Base-by-base conservation (phyloP, 1,284 basidiomycete species). In the Tetrapyrgos nigripes region DNA sequence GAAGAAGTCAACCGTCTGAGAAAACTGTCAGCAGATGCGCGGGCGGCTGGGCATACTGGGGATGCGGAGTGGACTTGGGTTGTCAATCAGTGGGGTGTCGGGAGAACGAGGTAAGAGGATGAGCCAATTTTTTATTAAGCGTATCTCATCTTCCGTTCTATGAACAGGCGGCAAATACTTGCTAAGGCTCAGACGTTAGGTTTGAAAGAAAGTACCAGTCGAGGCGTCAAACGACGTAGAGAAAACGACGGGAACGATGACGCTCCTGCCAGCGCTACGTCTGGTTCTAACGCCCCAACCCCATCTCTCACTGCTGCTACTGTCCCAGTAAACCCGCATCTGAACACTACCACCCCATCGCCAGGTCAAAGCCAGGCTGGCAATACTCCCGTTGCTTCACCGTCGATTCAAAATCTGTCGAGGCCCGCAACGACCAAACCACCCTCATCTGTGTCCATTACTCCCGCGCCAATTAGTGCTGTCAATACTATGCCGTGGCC, bases 51-150 rank as follows among this genome's bases (percentile, higher is more conserved):
- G 5, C 57, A 73, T 54, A 66, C 66, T 8, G 85, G 86, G 9
- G 86, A 91, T 64, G 85, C 87, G 47, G 86, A 89, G 53, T 92
- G 90, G 91, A 89, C 92, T 69, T 84, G 85, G 76, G 82, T 92
- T 14, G 84, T 88, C 45, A 78, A 78, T 48, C 81, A 88, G 64
- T 92, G 88, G 85, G 91, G 90, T 3, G 82, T 82, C 60, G 83
- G 82, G 46, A 79, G 91, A 53, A 86, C 91, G 55, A 85, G 87
- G 90, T 89, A 61, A 40, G 75, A 70, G 47, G 58, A 50, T 40
- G 47, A 53, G 29, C 33, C 50, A 9, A 21, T 50, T 40, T 29
- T n/a, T 14, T 23, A 21, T 6, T 24, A n/a, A 23, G 27, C 28
- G 44, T 3, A 48, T 9, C 31, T 37, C 27, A 8, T 52, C 14